These are phyloP conservation scores for Globisporangium echinulatum DNA, from an alignment of 352 stramenopile species.

Conservation along the genomic window DNA sequence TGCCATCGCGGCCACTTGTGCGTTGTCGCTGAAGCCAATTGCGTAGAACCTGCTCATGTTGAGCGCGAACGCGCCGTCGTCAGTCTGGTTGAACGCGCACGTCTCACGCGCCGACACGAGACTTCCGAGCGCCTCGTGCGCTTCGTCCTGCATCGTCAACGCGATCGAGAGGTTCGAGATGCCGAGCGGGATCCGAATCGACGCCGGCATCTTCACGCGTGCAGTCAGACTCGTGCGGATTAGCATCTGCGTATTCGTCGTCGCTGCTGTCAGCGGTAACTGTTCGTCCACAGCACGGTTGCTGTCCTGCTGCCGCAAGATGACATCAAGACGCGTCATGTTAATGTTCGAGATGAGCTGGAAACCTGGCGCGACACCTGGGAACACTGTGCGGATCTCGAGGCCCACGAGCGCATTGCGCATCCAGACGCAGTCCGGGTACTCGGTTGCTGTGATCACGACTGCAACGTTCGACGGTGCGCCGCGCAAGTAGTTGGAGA, in stretches of 20 bases:
- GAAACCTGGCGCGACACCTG: conserved; percentile 47
- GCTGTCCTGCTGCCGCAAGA: conserved; percentile 23
- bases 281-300: background rate
- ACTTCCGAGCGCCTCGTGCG: conserved; percentile 27
- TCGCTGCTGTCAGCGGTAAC: conserved; percentile 1
- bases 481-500: conserved; percentile 59
- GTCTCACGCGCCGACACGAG: conserved; percentile 43
- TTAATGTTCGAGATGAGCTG: conserved; percentile 57
- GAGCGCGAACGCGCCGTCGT: conserved; percentile 49
- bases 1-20: conserved; percentile 42
- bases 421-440: conserved; percentile 56
- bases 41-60: conserved; percentile 73
- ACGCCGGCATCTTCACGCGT: conserved; percentile 63
- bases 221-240: conserved; percentile 63
- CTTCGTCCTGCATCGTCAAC: conserved; percentile 42
- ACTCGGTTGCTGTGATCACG: conserved; percentile 40
- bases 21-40: conserved; percentile 33
- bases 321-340: conserved; percentile 68
- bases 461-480: conserved; percentile 49
- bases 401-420: conserved; percentile 49
- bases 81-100: conserved; percentile 59
- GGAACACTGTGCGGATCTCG: conserved; percentile 55
- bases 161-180: conserved; percentile 63
- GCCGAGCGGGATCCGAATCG: conserved; percentile 57
- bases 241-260: conserved; percentile 64